Conservation (phyloP, 2,329 filamentous ascomycete genomes). For the Fusarium sp. region DNA sequence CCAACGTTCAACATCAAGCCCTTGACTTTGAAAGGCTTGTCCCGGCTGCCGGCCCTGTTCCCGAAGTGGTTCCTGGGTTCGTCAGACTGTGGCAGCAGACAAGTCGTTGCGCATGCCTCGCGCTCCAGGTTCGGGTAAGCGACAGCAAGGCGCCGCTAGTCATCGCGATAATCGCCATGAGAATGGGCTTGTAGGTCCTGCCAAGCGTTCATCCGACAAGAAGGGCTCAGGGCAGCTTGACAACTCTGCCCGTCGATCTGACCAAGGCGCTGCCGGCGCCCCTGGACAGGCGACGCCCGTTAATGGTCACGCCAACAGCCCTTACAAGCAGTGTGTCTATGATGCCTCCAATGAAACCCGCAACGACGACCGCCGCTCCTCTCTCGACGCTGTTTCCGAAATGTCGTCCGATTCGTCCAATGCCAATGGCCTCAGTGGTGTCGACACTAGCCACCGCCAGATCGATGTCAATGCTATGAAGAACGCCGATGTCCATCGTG, state of each 20-base stretch:
- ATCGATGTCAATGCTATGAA: slow-evolving; percentile 79
- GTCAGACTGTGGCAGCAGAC: slow-evolving; percentile 53
- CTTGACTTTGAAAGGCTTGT: slow-evolving; percentile 47
- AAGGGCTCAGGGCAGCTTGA: slow-evolving; percentile 63
- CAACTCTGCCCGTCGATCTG: slow-evolving; percentile 53
- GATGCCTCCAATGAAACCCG: slow-evolving; percentile 57
- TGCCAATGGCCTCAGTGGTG: slow-evolving; percentile 53
- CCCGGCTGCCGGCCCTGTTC: slow-evolving; percentile 55
- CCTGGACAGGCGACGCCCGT: slow-evolving; percentile 50
- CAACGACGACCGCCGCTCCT: slow-evolving; percentile 61
- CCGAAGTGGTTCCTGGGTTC: slow-evolving; percentile 52
- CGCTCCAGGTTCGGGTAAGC: slow-evolving; percentile 69
- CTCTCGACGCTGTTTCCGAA: slow-evolving; percentile 67
- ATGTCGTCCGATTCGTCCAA: slow-evolving; percentile 66
- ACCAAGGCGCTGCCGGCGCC: slow-evolving; percentile 49
- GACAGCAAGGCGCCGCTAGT: slow-evolving; percentile 71
- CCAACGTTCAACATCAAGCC: slow-evolving; percentile 29
- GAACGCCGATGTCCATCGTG: slow-evolving; percentile 75
- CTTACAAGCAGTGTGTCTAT: slow-evolving; percentile 51
- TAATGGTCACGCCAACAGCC: slow-evolving; percentile 52
- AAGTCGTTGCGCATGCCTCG: slow-evolving; percentile 69
- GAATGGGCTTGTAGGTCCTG: slow-evolving; percentile 81
- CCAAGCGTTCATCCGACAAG: slow-evolving; percentile 55
- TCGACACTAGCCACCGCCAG: slow-evolving; percentile 69
- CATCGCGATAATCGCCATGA: slow-evolving; percentile 84